Evolutionary conservation across 148 eudicot species (phyloP).

Genomic region (Hydrangea macrophylla): DNA sequence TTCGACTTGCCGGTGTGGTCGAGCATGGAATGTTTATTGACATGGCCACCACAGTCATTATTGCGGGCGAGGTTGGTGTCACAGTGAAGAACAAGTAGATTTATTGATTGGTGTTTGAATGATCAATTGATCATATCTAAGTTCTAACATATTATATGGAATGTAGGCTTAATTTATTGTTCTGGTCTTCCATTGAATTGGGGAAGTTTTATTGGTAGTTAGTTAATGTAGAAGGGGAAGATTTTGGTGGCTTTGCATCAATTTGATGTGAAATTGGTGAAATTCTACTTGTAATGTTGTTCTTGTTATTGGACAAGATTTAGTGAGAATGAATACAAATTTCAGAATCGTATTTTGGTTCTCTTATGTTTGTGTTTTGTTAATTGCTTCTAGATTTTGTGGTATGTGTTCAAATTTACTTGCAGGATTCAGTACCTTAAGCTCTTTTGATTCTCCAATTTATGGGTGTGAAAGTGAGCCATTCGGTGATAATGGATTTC

Average conservation of each 20-base stretch:
- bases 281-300: constrained; percentile 11
- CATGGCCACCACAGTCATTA: constrained; percentile 76
- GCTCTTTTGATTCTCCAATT: neutral
- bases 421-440: neutral
- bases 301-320: neutral
- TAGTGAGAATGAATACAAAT: neutral
- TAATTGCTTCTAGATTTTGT: neutral
- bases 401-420: neutral
- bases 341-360: neutral
- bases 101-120: neutral
- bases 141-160: neutral
- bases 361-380: neutral
- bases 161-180: constrained; percentile 1
- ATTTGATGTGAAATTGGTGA: constrained; percentile 5
- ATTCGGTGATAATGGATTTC: no score
- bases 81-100: constrained; percentile 44
- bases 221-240: constrained; percentile 10
- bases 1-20: constrained; percentile 71
- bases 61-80: constrained; percentile 73
- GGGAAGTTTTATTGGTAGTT: constrained; percentile 9
- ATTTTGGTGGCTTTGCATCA: constrained; percentile 7
- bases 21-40: constrained; percentile 92
- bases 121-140: no score
- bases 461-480: neutral
- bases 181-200: neutral